Evolutionary conservation across 176 grass and related monocot species (phyloP).

Genomic region (Musa troglodytarum): DNA sequence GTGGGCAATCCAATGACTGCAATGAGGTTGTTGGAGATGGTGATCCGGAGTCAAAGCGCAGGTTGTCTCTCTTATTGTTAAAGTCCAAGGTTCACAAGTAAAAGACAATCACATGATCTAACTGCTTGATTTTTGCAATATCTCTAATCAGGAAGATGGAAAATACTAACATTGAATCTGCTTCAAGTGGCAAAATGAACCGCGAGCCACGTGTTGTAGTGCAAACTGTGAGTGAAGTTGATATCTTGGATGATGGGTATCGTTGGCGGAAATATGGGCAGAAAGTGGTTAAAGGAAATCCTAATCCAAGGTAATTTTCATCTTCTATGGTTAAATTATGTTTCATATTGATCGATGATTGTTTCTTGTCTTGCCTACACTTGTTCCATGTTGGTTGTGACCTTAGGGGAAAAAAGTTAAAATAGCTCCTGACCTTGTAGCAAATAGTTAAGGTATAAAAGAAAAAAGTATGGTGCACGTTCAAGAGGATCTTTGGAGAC

Average conservation of each 20-base stretch:
- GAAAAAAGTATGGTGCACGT: background rate
- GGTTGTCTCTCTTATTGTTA: slow-evolving; percentile 28
- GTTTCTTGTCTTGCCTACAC: background rate
- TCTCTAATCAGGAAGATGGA: slow-evolving; percentile 74
- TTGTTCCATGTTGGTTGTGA: background rate
- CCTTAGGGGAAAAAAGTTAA: no score
- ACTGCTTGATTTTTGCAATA: slow-evolving; percentile 1
- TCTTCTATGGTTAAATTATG: background rate
- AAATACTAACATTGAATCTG: slow-evolving; percentile 57
- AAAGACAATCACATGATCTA: background rate
- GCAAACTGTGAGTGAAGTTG: slow-evolving; percentile 99
- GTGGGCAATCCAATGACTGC: slow-evolving; percentile 55
- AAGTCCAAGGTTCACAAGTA: background rate
- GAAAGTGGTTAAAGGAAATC: slow-evolving; percentile 99
- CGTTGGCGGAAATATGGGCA: slow-evolving; percentile 99
- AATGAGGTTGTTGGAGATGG: slow-evolving; percentile 65
- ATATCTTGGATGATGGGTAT: slow-evolving; percentile 99
- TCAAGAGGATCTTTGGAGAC: background rate
- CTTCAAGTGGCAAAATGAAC: slow-evolving; percentile 75
- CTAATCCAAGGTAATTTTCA: slow-evolving; percentile 67
- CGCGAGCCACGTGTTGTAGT: slow-evolving; percentile 96
- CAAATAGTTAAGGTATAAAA: background rate
- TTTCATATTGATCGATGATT: background rate
- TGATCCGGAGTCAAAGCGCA: slow-evolving; percentile 91
- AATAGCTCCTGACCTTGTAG: no score